Base-by-base conservation (phyloP, 495 filamentous ascomycete species). In the Neurospora terricola region DNA sequence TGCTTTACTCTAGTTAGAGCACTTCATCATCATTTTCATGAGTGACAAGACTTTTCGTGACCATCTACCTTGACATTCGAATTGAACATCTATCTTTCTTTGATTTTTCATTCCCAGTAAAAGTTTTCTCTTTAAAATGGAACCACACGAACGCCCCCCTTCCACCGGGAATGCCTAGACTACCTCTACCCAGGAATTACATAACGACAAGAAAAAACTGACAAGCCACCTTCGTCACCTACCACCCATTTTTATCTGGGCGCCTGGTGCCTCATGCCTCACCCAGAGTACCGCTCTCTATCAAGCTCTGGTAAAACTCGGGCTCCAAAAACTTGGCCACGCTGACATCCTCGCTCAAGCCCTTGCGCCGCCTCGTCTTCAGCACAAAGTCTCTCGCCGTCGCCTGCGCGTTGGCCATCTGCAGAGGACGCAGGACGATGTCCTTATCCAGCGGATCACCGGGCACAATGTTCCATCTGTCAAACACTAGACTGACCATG, bases 271-370 rank as follows among this genome's bases (percentile, higher is more conserved):
- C 38, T 77, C 74, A 83, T 4, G 71, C 73, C 27, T 80, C 84
- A 6, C 82, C 96, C 75, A 99, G 80, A 71, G 97, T 88, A 5
- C 96, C 96, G 73, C 91, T 93, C 82, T 96, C 96, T 82, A 91
- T 92, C 76, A 99, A 85, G 71, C 90, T 91, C 78, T 90, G 91
- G 85, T 94, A 94, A 43, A 98, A 88, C 80, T 98, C 96, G 5
- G 92, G 91, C 84, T 99, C 96, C 81, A 99, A 84, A 81, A 98
- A 99, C 80, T 97, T 97, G 73, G 92, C 93, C 43, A 99, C 93
- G 7, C 91, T 93, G 34, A 99, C 93, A 82, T 98, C 96, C 85
- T 98, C 96, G 72, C 92, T 94, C 75, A 99, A 81, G 5, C 96
- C 96, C 85, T 99, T 99, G 71, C 96, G 87, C 77, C 95, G 83